A percentile compares a stretch with the other conserved stretches of the same genome.
Conservation (phyloP, 148 eudicot species). For the Polygonum aviculare region DNA sequence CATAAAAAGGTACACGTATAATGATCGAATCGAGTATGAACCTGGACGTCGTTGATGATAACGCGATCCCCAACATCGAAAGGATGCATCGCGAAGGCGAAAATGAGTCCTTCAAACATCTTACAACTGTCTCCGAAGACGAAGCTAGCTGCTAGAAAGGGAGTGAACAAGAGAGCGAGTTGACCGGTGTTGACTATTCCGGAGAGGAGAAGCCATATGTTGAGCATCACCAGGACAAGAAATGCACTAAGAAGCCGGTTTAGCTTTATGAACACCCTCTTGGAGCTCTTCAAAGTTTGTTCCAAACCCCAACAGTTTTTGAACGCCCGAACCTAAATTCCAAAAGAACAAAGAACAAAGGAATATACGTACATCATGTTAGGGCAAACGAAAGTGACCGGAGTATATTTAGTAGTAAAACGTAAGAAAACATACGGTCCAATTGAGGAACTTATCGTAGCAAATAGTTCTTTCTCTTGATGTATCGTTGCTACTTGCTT, state of each 20-base stretch:
- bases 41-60: conserved; percentile 21
- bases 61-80: conserved; percentile 45
- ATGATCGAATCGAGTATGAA: background rate
- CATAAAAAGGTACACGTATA: too few species aligned
- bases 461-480: background rate
- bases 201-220: conserved; percentile 34
- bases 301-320: conserved; percentile 1
- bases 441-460: conserved; percentile 7
- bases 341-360: background rate
- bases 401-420: background rate
- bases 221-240: conserved; percentile 18
- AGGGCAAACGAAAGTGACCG: too few species aligned
- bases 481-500: background rate
- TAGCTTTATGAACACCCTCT: conserved; percentile 11
- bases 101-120: conserved; percentile 38
- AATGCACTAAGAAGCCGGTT: conserved; percentile 30
- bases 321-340: background rate
- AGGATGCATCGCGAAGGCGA: conserved; percentile 42
- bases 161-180: conserved; percentile 31
- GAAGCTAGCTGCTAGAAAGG: conserved; percentile 33
- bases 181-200: conserved; percentile 31
- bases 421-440: background rate
- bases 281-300: background rate
- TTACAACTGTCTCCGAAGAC: conserved; percentile 38
- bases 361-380: too few species aligned